Percentiles rank a stretch among this genome's conserved stretches.
These are phyloP conservation scores for Coprinopsis cinerea DNA, from an alignment of 768 basidiomycete species.

Conservation along the genomic window DNA sequence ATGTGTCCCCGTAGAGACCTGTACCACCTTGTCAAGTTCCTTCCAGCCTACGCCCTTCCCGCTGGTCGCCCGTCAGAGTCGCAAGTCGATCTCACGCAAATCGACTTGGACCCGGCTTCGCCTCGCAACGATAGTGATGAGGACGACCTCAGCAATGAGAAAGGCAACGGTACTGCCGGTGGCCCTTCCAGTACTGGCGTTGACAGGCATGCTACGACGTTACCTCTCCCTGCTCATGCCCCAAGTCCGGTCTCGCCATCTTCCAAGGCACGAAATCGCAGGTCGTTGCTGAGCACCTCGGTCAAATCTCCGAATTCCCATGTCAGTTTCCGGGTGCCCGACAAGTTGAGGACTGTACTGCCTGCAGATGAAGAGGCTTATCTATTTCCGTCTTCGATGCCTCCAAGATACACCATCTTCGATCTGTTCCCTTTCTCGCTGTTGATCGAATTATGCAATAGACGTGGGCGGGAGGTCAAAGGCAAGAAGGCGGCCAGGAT, in stretches of 20 bases:
- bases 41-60: slow-evolving; percentile 60
- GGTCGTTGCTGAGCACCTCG: neutral
- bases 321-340: neutral
- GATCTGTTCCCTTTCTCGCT: slow-evolving; percentile 71
- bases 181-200: neutral
- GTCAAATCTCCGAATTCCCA: slow-evolving; percentile 4
- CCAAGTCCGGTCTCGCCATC: neutral
- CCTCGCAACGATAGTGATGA: slow-evolving; percentile 17
- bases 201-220: neutral
- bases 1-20: slow-evolving; percentile 37
- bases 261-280: slow-evolving; percentile 5
- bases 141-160: neutral
- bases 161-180: neutral
- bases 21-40: slow-evolving; percentile 65
- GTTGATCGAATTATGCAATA: slow-evolving; percentile 39
- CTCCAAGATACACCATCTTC: slow-evolving; percentile 54
- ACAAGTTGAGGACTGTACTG: slow-evolving; percentile 27
- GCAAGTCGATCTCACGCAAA: slow-evolving; percentile 13
- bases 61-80: slow-evolving; percentile 40
- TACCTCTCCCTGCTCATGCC: neutral
- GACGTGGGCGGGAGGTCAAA: slow-evolving; percentile 43
- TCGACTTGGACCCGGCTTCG: slow-evolving; percentile 4
- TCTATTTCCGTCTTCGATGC: slow-evolving; percentile 48
- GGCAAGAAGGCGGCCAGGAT: slow-evolving; percentile 58
- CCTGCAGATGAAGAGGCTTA: slow-evolving; percentile 37